Evolutionary conservation across 306 rosid genomes (phyloP), one percentile per base, ranked within the genome.

Genomic region (Prunus kanzakura): DNA sequence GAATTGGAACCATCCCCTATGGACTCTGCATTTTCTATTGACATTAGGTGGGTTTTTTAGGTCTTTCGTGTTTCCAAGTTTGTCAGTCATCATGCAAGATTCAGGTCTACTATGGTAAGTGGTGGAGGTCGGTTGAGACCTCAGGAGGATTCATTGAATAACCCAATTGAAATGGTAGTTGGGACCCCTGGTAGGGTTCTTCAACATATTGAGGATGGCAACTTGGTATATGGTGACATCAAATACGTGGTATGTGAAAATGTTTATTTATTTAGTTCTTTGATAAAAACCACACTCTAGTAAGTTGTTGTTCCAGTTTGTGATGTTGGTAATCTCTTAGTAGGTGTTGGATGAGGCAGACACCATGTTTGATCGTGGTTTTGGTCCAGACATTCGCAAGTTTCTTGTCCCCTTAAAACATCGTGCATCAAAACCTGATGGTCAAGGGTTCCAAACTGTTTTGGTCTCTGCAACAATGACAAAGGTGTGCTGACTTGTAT

Each of bases 331-430:
- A 62, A 77, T 76, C 72, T 47, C 52, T 79, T 81, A 67, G 79
- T 75, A 95, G 99, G 97, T 95, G 64, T 85, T 95, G 81, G 99
- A 95, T 77, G 99, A 95, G 87, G 99, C 97, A 30, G 97, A 95
- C 85, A 92, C 97, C 29, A 95, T 92, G 99, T 95, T 95, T 86
- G 99, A 95, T 88, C 91, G 86, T 66, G 99, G 97, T 49, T 92
- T 95, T 90, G 97, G 97, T 75, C 99, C 99, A 50, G 99, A 95
- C 75, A 95, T 95, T 65, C 91, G 86, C 77, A 92, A 95, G 85
- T 92, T 95, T 80, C 77, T 95, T 41, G 89, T 67, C 69, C 97
- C 99, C 41, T 75, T 92, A 82, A 92, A 87, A 47, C 73, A 80
- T 62, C 99, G 97, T 38, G 83, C 90, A 35, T 81, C 91, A 11